Evolutionary conservation across 1,284 basidiomycete species (phyloP), one percentile per base, ranked within the genome.

Genomic region (Pseudozyma thailandica): DNA sequence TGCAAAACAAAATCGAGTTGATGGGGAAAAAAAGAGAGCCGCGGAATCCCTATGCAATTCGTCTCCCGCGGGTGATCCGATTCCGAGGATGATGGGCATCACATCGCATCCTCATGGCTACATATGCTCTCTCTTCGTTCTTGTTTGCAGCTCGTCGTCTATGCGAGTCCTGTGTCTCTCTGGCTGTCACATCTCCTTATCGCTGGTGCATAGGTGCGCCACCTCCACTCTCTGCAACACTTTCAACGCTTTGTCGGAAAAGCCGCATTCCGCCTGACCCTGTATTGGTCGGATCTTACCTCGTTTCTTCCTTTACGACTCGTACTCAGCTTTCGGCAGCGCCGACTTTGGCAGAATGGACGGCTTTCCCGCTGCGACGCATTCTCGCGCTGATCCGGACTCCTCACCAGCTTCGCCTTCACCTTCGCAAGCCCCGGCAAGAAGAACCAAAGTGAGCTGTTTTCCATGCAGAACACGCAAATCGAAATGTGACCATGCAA

Each of bases 401-500:
- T 57, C 53, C 5, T 31, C 33, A 12, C 45, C 50, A 23, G 54
- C 35, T 7, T 58, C 55, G 3, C 50, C 51, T 6, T 47, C 48
- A 26, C 53, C 48, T 1, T 54, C 57, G 4, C 49, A 47, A 35
- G 43, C 33, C 1, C 33, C 45, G n/a, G 47, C 58, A 35, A 55
- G 47, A 23, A 28, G 58, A 20, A 57, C 64, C n/a, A 68, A 61
- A 46, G 41, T 68, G n/a, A 68, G 64, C 45, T 68, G 64, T 28
- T 50, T 57, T 12, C 64, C 58, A 0, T 68, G 64, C 37, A 60
- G 59, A 28, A 51, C 47, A 31, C 65, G 65, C 50, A 69, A 69
- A 23, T 62, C 59, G 7, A 69, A 69, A 18, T 69, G 65, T 44
- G 65, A 69, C 35, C 65, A 69, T 37, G 53, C 65, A 2, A 41